Conservation (phyloP, 306 rosid species). For the Trifolium dubium region DNA sequence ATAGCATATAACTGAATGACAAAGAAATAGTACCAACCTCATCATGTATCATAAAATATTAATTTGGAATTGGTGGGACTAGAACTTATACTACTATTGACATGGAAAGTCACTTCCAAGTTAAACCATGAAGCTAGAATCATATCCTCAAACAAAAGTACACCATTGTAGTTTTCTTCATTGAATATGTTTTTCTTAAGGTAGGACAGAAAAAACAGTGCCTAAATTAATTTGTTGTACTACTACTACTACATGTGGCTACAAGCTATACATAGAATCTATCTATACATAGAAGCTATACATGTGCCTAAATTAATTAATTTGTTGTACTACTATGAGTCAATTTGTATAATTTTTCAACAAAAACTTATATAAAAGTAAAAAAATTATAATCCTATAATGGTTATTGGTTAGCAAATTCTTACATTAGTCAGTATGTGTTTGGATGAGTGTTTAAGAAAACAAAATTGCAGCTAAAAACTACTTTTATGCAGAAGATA, state of each 20-base stretch:
- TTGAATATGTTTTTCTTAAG: slow-evolving; percentile 28
- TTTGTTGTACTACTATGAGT: neutral
- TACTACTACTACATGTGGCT: slow-evolving; percentile 32
- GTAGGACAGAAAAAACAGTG: slow-evolving; percentile 33
- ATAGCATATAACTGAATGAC: slow-evolving; percentile 55
- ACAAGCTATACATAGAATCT: too few species aligned
- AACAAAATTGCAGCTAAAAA: too few species aligned
- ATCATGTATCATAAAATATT: slow-evolving; percentile 42
- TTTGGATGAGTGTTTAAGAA: too few species aligned
- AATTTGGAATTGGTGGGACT: slow-evolving; percentile 53
- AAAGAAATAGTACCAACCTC: slow-evolving; percentile 63
- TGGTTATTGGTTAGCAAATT: neutral
- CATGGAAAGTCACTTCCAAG: slow-evolving; percentile 52
- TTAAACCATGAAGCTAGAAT: slow-evolving; percentile 54
- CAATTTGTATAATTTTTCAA: neutral
- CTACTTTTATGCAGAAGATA: too few species aligned
- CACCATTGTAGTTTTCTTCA: slow-evolving; percentile 25
- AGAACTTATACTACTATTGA: slow-evolving; percentile 36
- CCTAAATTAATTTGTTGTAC: slow-evolving; percentile 1
- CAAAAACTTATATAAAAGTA: neutral
- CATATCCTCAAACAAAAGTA: slow-evolving; percentile 41
- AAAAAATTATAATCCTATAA: neutral
- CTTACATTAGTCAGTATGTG: neutral
- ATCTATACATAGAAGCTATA: too few species aligned
- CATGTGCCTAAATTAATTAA: too few species aligned